Evolutionary conservation across 2,329 filamentous ascomycete genomes (phyloP), one percentile per base, ranked within the genome.

Genomic region (Cladophialophora chaetospira): DNA sequence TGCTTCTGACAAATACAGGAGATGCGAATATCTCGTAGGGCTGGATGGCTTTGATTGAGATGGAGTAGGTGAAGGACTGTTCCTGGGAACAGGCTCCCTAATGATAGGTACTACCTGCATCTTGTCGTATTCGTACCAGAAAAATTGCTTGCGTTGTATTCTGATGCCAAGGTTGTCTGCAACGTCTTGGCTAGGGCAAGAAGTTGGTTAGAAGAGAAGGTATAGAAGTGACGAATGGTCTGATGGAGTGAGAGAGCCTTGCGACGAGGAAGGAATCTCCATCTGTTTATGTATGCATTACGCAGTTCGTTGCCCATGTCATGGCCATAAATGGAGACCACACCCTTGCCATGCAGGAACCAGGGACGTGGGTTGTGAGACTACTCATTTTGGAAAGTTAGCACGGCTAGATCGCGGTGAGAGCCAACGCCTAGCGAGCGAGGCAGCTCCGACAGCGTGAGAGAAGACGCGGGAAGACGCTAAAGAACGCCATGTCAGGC

Each of bases 1-100:
- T 25, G 58, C 23, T 19, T 53, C 57, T n/a, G 56, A 57, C 19
- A 63, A 33, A 21, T 63, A 63, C 5, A 61, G 50, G 19, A 63
- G 53, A 47, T 62, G 61, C 3, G 56, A 58, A 43, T 61, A 61
- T 48, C 46, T 56, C 3, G 53, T 19, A 26, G 48, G 57, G 17
- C 46, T 29, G 40, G 52, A 48, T 42, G 59, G 54, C 36, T 49
- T 58, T 19, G 59, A 42, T 19, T 23, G 48, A 19, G 52, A 51
- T 5, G 15, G 26, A 15, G 46, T 21, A 4, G 53, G 10, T n/a
- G 55, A 49, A 26, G 33, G 15, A 17, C 26, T 43, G n/a, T 52
- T 53, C 13, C 10, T 11, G n/a, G 58, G 51, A 25, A 38, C 33
- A 25, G 42, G 48, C 29, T 51, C 47, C 19, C 36, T 50, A 33